Evolutionary conservation across 2,329 filamentous ascomycete species (phyloP), one percentile per base, ranked within the genome.

Genomic region (Pochonia chlamydosporia): DNA sequence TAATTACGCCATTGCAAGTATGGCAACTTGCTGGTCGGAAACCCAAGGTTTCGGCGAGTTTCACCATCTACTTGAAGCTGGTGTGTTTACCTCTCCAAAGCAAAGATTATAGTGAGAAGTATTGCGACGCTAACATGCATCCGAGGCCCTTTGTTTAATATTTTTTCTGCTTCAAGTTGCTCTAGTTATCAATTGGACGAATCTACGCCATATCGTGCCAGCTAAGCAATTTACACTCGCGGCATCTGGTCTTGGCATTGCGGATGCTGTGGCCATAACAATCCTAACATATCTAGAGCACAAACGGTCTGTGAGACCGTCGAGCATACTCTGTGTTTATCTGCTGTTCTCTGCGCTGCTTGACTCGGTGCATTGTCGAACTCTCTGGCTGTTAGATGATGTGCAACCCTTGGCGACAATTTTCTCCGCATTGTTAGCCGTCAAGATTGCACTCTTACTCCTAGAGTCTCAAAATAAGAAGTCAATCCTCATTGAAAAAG

Each of bases 311-410:
- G 56, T 60, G 0, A 55, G 67, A 3, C 70, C 70, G 1, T 73
- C 70, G 0, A 56, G 65, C 1, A 44, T 73, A 2, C 52, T 74
- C 18, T 62, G 54, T 11, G 51, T 52, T 25, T 73, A 66, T 40
- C 53, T 73, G 4, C 56, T 67, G 21, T 46, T 70, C 20, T 65
- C 67, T 7, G 49, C 66, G 1, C 56, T 63, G 1, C 37, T 50
- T 64, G 67, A 50, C 56, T 58, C 3, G 58, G 69, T 35, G 70
- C 71, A 0, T 44, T 69, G 3, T n/a, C 48, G 48, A 7, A 50
- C 48, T 3, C 36, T 50, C 1, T 50, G 48, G 48, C 26, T 47
- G 5, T 26, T 50, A 6, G 35, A 11, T 23, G 26, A 18, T 70
- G 64, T 56, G 51, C 72, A 7, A 2, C 13, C 26, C 18, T 2